Percentiles rank a stretch among this genome's conserved stretches.
phyloP scores from a whole-genome alignment of 1,139 yeast species.

The Geotrichum reessii region DNA sequence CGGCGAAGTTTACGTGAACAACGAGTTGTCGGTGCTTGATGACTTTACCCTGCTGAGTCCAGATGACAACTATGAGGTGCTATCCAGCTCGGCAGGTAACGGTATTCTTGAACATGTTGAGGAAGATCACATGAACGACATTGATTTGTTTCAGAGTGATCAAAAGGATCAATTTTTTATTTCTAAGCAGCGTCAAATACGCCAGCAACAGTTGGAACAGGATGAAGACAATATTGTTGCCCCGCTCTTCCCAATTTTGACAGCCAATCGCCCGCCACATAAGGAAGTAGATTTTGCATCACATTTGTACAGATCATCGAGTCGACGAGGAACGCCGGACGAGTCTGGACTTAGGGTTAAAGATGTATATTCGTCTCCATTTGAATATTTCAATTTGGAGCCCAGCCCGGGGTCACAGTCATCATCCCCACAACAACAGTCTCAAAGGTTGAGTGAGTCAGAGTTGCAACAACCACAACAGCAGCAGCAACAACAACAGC shows the following conservation, averaged over 20 bases:
- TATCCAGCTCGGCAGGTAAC: not conserved
- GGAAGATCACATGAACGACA: not conserved
- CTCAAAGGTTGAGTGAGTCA: not conserved
- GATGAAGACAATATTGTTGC: not conserved
- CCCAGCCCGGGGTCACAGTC: slow-evolving; percentile 6
- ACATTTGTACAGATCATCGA: slow-evolving; percentile 2
- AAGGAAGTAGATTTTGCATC: slow-evolving; percentile 11
- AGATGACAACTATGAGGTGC: slow-evolving; percentile 19
- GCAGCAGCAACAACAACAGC: slow-evolving; percentile 4
- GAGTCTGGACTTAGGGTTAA: slow-evolving; percentile 5
- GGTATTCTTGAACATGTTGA: not conserved
- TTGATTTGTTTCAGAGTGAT: slow-evolving; percentile 5
- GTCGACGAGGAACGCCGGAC: not conserved
- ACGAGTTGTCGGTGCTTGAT: slow-evolving; percentile 10
- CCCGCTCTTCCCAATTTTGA: slow-evolving; percentile 17
- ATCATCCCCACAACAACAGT: not conserved
- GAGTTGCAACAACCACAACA: not conserved
- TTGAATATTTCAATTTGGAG: slow-evolving; percentile 3
- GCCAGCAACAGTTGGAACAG: not conserved
- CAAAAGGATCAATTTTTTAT: slow-evolving; percentile 6
- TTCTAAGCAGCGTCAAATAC: not conserved
- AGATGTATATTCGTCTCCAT: slow-evolving; percentile 11
- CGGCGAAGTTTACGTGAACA: slow-evolving; percentile 14
- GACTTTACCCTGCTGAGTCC: slow-evolving; percentile 18
- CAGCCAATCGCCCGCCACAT: slow-evolving; percentile 17